Evolutionary conservation across 768 basidiomycete genomes (phyloP), one percentile per base, ranked within the genome.

Genomic region (Lyophyllum decastes): DNA sequence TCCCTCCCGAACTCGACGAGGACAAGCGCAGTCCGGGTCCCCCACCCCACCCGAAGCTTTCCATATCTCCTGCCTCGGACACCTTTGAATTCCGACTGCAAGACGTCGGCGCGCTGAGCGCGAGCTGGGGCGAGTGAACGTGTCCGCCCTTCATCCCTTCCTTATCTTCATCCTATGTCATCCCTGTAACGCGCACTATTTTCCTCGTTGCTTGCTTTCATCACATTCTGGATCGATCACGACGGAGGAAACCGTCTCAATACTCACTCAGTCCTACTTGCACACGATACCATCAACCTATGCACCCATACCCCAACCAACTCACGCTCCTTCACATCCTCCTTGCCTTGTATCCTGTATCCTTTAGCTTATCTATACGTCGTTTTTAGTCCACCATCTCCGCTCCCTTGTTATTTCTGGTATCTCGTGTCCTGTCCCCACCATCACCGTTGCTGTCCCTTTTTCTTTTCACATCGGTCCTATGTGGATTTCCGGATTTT

Each of bases 71-170:
- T 3, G 55, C 57, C 14, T 55, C 51, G 2, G 61, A 55, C 48
- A 53, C 46, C 10, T 47, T 56, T 21, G 57, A 59, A 19, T 53
- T 59, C 24, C 61, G 57, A 17, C n/a, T 62, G 33, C 49, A 50
- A 4, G 57, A 62, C 19, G 52, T 62, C 10, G 61, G 61, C n/a
- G 41, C 57, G 22, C 54, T 62, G 12, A 62, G 50, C 47, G 54
- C 48, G 10, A 62, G 57, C 21, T 63, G 61, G 61, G 59, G 53
- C n/a, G 55, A 60, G n/a, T 63, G 52, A 63, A 4, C 40, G 30
- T 5, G 30, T 10, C 30, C 10, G 5, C 30, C 10, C 30, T 30
- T 10, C 40, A 16, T 41, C 5, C n/a, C 40, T n/a, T 41, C 40
- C n/a, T 16, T 41, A 19, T 41, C 40, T 41, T n/a, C n/a, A 10